phyloP scores from a whole-genome alignment of 176 grass and related monocot species.

The Oryza nivara region DNA sequence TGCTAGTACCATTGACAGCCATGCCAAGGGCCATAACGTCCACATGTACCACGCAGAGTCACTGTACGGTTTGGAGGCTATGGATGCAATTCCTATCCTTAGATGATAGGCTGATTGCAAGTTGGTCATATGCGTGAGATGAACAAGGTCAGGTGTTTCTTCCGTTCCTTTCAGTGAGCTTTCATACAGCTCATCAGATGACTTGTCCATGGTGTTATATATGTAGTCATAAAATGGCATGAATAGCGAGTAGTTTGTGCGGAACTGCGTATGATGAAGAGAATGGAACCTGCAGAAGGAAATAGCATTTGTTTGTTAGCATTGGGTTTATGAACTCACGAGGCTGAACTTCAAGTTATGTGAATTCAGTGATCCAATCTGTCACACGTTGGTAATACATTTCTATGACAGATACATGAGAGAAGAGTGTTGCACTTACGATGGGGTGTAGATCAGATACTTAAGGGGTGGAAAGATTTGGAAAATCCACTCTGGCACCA shows the following conservation, averaged over 20 bases:
- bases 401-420: background rate
- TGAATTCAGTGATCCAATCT: background rate
- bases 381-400: background rate
- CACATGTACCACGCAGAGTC: conserved; percentile 66
- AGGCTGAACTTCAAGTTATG: background rate
- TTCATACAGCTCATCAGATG: conserved; percentile 76
- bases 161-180: conserved; percentile 68
- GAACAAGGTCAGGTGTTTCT: conserved; percentile 70
- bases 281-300: conserved; percentile 76
- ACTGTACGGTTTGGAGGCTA: conserved; percentile 73
- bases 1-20: conserved; percentile 66
- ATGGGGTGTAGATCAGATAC: conserved; percentile 96
- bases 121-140: conserved; percentile 79
- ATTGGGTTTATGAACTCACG: background rate
- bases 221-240: conserved; percentile 98
- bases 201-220: conserved; percentile 86
- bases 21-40: conserved; percentile 58
- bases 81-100: conserved; percentile 77
- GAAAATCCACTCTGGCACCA: conserved; percentile 86
- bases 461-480: conserved; percentile 81
- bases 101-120: conserved; percentile 78
- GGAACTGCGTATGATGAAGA: conserved; percentile 96
- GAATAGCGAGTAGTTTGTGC: conserved; percentile 91
- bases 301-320: background rate
- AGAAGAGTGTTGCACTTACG: conserved; percentile 60